Evolutionary conservation across 2,329 filamentous ascomycete genomes (phyloP).

Genomic region (Phyllosticta citriasiana): DNA sequence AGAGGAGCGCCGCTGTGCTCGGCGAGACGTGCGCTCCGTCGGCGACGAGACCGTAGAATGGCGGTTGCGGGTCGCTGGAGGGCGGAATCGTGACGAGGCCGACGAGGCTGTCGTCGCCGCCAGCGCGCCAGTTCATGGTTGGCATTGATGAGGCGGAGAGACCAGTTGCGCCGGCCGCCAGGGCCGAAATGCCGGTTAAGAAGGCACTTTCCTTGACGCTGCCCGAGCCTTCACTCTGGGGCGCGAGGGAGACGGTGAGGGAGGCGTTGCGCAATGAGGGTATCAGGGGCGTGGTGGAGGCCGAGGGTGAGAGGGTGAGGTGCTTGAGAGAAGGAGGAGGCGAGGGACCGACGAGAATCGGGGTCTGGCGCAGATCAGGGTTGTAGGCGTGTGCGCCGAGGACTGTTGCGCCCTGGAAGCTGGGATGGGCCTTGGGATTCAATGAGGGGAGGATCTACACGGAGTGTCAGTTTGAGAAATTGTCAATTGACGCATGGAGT

Average conservation of each 20-base stretch:
- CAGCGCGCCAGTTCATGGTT: conserved; percentile 39
- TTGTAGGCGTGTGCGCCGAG: conserved; percentile 49
- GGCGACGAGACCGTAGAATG: conserved; percentile 44
- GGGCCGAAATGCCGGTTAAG: conserved; percentile 34
- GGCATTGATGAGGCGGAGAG: conserved; percentile 48
- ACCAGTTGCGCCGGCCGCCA: conserved; percentile 40
- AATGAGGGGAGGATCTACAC: conserved; percentile 39
- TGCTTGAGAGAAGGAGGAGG: conserved; percentile 37
- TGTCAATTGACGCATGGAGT: not conserved
- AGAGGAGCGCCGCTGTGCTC: conserved; percentile 38
- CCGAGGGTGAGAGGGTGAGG: conserved; percentile 43
- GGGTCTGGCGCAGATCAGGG: conserved; percentile 39
- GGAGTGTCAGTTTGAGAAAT: not conserved
- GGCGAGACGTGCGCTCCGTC: conserved; percentile 47
- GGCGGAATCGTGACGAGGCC: conserved; percentile 28
- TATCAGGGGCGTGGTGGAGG: conserved; percentile 33
- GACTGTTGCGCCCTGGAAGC: conserved; percentile 35
- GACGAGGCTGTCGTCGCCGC: conserved; percentile 42
- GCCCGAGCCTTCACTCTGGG: conserved; percentile 32
- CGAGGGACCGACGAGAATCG: conserved; percentile 36
- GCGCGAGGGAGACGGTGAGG: conserved; percentile 40
- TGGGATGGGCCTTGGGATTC: conserved; percentile 30
- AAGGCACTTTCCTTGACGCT: conserved; percentile 22
- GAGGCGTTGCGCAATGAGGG: conserved; percentile 27
- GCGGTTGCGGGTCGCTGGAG: conserved; percentile 17